Evolutionary conservation across 2,329 filamentous ascomycete genomes (phyloP), one percentile per base, ranked within the genome.

Genomic region (Decorospora gaudefroyi): DNA sequence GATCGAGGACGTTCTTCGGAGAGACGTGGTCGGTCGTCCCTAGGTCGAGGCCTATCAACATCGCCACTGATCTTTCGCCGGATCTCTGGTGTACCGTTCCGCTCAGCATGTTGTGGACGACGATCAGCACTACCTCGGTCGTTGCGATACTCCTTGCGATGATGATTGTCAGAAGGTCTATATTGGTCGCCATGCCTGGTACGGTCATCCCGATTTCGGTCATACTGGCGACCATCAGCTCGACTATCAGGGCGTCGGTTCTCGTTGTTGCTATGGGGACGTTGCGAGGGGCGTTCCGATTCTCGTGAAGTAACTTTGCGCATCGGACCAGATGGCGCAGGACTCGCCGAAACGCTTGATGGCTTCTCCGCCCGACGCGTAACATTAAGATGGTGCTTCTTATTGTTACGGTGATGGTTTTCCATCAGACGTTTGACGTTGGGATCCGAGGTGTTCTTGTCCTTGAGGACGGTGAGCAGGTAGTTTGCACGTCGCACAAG

Each of bases 401-500:
- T 95, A 74, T 91, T 95, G 73, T 92, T 96, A 42, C 91, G 88
- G 69, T 95, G 91, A 61, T 96, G 91, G 55, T 96, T 96, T 61
- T 96, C 91, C 18, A 95, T 84, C 1, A 87, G 83, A 62, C 85
- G 85, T 68, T 88, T 90, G 3, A 87, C 87, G 13, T 82, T 82
- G 19, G 81, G 79, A 63, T 95, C 88, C 49, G 83, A 84, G 18
- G 74, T 74, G 2, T 84, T 86, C 70, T 95, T 90, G 64, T 95
- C 89, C 65, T 92, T 90, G 49, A 99, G 76, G 1, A 99, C 90
- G n/a, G 90, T 96, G 27, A 99, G 79, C 10, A 99, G 80, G 65
- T 99, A 99, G 64, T 97, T 93, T 7, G 92, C 88, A 46, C 93
- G 87, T 33, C 93, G 89, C 40, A 97, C 92, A 30, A 99, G 83